phyloP scores from a whole-genome alignment of 2,329 filamentous ascomycete genomes.

The Colletotrichum tropicicola region DNA sequence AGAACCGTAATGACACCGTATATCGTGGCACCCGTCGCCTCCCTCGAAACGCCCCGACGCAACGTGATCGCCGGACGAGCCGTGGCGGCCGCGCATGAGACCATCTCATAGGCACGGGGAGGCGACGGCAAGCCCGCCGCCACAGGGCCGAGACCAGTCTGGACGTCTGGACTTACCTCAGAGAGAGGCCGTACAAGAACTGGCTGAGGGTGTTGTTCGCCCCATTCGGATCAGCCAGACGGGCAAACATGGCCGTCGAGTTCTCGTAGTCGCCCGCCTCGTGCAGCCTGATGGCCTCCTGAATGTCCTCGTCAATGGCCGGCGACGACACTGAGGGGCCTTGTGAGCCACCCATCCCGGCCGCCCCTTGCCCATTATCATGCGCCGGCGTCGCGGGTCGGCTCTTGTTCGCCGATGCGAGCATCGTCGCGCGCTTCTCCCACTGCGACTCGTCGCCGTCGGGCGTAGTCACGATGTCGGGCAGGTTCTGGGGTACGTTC shows the following conservation, averaged over 20 bases:
- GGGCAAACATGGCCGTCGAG: constrained; percentile 87
- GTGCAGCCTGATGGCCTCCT: constrained; percentile 94
- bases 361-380: background rate
- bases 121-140: constrained; percentile 7
- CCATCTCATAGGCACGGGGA: too few species aligned
- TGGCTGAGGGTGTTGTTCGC: constrained; percentile 94
- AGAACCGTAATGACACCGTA: background rate
- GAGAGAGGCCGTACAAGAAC: constrained; percentile 91
- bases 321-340: constrained; percentile 54
- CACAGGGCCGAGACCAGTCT: constrained; percentile 4
- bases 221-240: constrained; percentile 82
- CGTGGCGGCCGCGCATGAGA: too few species aligned
- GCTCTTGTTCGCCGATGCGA: constrained; percentile 73
- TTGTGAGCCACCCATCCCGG: constrained; percentile 25
- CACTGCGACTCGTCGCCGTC: constrained; percentile 75
- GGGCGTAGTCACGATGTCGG: constrained; percentile 69
- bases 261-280: constrained; percentile 81
- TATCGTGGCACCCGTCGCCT: background rate
- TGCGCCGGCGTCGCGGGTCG: constrained; percentile 49
- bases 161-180: constrained; percentile 71
- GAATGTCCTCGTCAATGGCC: constrained; percentile 76
- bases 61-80: too few species aligned
- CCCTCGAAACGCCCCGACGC: too few species aligned
- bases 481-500: constrained; percentile 82
- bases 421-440: constrained; percentile 92